Percentiles rank a stretch among this genome's conserved stretches.
These are phyloP conservation scores for Hyphopichia pseudoburtonii DNA, from an alignment of 1,139 yeast species.

Conservation along the genomic window DNA sequence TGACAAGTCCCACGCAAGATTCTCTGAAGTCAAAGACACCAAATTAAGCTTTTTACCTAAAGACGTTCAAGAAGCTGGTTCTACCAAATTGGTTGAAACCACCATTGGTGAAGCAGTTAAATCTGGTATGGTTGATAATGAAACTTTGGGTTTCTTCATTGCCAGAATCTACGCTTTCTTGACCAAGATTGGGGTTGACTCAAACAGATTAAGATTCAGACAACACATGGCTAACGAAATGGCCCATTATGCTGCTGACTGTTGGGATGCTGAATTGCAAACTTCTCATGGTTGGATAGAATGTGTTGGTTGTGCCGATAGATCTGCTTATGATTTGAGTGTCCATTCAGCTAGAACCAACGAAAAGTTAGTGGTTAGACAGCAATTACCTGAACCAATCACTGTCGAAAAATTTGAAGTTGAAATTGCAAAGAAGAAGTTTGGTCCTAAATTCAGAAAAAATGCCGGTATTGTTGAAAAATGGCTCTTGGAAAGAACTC, in stretches of 20 bases:
- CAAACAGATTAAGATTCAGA: slow-evolving; percentile 85
- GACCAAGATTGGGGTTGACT: slow-evolving; percentile 86
- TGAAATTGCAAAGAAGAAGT: slow-evolving; percentile 87
- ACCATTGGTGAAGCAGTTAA: slow-evolving; percentile 89
- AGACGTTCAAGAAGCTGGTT: slow-evolving; percentile 83
- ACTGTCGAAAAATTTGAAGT: slow-evolving; percentile 82
- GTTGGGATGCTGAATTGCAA: slow-evolving; percentile 99
- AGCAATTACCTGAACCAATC: slow-evolving; percentile 79
- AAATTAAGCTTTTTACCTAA: slow-evolving; percentile 80
- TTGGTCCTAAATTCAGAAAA: slow-evolving; percentile 96
- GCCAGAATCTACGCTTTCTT: slow-evolving; percentile 89
- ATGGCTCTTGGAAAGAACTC: slow-evolving; percentile 73
- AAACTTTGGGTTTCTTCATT: slow-evolving; percentile 94
- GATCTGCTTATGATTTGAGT: slow-evolving; percentile 95
- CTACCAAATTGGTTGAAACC: slow-evolving; percentile 61
- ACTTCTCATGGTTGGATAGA: slow-evolving; percentile 99
- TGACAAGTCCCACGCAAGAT: slow-evolving; percentile 79
- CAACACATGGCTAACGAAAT: slow-evolving; percentile 98
- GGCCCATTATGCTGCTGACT: slow-evolving; percentile 99
- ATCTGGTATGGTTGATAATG: slow-evolving; percentile 87
- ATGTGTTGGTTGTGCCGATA: slow-evolving; percentile 99
- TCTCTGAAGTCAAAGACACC: slow-evolving; percentile 71
- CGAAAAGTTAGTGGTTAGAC: slow-evolving; percentile 92
- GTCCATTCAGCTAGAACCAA: slow-evolving; percentile 95
- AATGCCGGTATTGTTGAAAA: slow-evolving; percentile 91